These are phyloP conservation scores for Usnea hakonensis DNA, from an alignment of 495 filamentous ascomycete genomes.

Conservation along the genomic window DNA sequence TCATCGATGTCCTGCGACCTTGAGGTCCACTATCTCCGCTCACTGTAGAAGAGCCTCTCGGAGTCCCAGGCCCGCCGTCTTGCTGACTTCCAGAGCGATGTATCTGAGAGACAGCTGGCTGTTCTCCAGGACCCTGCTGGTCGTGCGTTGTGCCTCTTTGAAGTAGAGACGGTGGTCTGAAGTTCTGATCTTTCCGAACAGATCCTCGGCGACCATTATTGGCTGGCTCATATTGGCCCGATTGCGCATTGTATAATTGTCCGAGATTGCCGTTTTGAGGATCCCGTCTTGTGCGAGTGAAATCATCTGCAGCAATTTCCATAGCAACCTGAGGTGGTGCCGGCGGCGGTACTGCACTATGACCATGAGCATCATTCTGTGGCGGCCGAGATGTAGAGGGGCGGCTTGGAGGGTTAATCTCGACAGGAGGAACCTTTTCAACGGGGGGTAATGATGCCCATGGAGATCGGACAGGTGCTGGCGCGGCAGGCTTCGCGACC, in stretches of 20 bases:
- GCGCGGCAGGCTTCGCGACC: constrained; percentile 70
- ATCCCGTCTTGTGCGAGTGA: constrained; percentile 80
- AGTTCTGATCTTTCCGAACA: constrained; percentile 56
- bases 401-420: constrained; percentile 35
- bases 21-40: constrained; percentile 80
- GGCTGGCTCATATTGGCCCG: constrained; percentile 88
- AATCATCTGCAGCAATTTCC: constrained; percentile 92
- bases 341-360: constrained; percentile 36
- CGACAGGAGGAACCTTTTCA: constrained; percentile 67
- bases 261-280: constrained; percentile 52
- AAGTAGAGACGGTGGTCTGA: constrained; percentile 69
- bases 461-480: constrained; percentile 74
- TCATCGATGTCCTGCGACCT: constrained; percentile 50
- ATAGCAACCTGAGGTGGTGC: constrained; percentile 44
- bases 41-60: constrained; percentile 88
- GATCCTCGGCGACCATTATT: constrained; percentile 62
- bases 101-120: constrained; percentile 85
- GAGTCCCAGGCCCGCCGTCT: constrained; percentile 59
- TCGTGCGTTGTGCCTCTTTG: constrained; percentile 59
- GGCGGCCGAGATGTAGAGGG: constrained; percentile 26
- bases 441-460: constrained; percentile 84
- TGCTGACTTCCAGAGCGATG: constrained; percentile 56
- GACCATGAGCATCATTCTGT: constrained; percentile 27
- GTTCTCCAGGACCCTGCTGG: constrained; percentile 69
- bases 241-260: constrained; percentile 90